A percentile compares a stretch with the other conserved stretches of the same genome.
Conservation (phyloP, 371 early-diverging fungal species). For the Syncephalastrum monosporum region DNA sequence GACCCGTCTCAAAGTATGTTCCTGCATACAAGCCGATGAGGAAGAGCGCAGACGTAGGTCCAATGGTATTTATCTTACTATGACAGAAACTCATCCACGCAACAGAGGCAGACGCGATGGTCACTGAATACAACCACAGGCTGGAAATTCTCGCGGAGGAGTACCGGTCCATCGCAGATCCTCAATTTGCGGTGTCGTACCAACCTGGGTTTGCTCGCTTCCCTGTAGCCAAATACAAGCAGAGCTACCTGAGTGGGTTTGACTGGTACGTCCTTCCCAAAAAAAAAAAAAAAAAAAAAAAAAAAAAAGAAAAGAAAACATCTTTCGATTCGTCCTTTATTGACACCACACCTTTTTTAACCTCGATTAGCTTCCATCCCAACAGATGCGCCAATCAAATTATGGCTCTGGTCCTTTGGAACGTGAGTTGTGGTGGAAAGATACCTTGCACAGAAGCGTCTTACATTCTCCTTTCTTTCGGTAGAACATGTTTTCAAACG, state of each 20-base stretch:
- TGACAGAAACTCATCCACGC: not conserved
- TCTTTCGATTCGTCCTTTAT: not conserved
- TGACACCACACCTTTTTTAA: not conserved
- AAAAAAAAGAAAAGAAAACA: not conserved
- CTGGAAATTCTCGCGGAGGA: constrained; percentile 51
- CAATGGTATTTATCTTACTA: not conserved
- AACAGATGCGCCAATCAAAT: constrained; percentile 61
- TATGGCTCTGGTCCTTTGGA: constrained; percentile 65
- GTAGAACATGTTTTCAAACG: constrained; percentile 60
- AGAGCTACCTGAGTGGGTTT: constrained; percentile 58
- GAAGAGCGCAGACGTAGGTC: constrained; percentile 47
- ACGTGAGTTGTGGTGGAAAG: constrained; percentile 35
- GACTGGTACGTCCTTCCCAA: constrained; percentile 50
- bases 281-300: not conserved
- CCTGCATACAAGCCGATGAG: constrained; percentile 50
- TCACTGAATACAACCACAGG: constrained; percentile 54
- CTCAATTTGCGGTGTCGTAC: constrained; percentile 55
- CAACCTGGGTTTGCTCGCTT: constrained; percentile 65
- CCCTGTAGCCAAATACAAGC: constrained; percentile 50
- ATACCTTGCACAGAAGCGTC: not conserved
- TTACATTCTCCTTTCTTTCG: not conserved
- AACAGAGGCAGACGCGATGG: constrained; percentile 56
- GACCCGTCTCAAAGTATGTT: constrained; percentile 50
- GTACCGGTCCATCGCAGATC: constrained; percentile 33
- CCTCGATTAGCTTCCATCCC: constrained; percentile 62